phyloP scores from a whole-genome alignment of 202 grass and related monocot genomes.

The Carex arenaria region DNA sequence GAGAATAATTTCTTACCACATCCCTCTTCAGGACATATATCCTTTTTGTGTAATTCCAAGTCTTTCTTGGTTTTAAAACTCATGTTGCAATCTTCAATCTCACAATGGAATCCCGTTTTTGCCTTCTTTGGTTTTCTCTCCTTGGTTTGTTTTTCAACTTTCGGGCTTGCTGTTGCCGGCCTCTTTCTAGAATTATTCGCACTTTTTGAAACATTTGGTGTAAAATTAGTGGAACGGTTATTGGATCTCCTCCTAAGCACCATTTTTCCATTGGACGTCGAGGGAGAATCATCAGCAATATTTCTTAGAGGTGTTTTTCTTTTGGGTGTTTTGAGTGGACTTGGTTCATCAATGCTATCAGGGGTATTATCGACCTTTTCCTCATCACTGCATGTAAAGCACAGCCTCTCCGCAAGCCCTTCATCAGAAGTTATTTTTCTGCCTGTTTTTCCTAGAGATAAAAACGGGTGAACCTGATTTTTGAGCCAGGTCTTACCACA shows the following conservation, averaged over 20 bases:
- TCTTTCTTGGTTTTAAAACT: slow-evolving; percentile 65
- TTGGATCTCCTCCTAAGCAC: slow-evolving; percentile 51
- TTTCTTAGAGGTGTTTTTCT: slow-evolving; percentile 23
- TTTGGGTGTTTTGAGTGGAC: slow-evolving; percentile 23
- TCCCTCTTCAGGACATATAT: slow-evolving; percentile 63
- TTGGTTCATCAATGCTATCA: slow-evolving; percentile 29
- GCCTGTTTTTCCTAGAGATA: slow-evolving; percentile 28
- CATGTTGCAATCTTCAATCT: slow-evolving; percentile 73
- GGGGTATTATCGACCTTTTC: slow-evolving; percentile 42
- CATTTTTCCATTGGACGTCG: slow-evolving; percentile 19
- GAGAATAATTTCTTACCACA: slow-evolving; percentile 86
- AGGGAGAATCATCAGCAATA: slow-evolving; percentile 21
- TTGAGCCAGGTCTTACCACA: slow-evolving; percentile 90
- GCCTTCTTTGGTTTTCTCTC: slow-evolving; percentile 28
- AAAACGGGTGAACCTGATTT: slow-evolving; percentile 77
- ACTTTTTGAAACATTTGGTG: slow-evolving; percentile 36
- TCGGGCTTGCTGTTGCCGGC: slow-evolving; percentile 16
- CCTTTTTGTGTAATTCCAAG: slow-evolving; percentile 57
- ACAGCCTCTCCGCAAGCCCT: slow-evolving; percentile 29
- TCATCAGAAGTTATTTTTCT: slow-evolving; percentile 39
- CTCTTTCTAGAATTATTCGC: slow-evolving; percentile 30
- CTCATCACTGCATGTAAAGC: slow-evolving; percentile 13
- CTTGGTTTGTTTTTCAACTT: slow-evolving; percentile 30
- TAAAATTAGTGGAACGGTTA: slow-evolving; percentile 29
- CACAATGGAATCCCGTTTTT: slow-evolving; percentile 37